A percentile compares a stretch with the other conserved stretches of the same genome.
Evolutionary conservation across 2,329 filamentous ascomycete genomes (phyloP).

Genomic region (Penicillium sp.): DNA sequence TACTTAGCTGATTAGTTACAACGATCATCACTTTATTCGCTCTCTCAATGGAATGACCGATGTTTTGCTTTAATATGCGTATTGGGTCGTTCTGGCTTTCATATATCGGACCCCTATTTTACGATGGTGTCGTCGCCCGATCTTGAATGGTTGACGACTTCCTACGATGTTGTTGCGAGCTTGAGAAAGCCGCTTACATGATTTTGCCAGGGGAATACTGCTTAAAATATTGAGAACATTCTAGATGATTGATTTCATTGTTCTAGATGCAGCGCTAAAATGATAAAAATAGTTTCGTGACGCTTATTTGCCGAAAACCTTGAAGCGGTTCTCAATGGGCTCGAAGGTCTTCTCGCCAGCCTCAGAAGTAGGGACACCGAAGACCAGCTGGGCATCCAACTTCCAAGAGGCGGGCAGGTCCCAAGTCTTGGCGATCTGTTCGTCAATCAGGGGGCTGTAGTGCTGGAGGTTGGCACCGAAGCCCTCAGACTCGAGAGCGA

Average conservation of each 20-base stretch:
- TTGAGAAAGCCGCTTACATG: too few relatives aligned
- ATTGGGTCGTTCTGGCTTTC: too few relatives aligned
- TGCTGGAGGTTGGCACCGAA: conserved; percentile 89
- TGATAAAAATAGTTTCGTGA: background rate
- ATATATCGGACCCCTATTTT: too few relatives aligned
- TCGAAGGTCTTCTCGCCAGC: conserved; percentile 37
- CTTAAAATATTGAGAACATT: too few relatives aligned
- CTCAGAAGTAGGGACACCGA: conserved; percentile 58
- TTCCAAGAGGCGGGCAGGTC: conserved; percentile 73
- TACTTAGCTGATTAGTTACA: background rate
- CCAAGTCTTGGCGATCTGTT: conserved; percentile 72
- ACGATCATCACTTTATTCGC: background rate
- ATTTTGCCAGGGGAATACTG: background rate
- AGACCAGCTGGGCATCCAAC: conserved; percentile 82
- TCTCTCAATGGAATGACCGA: background rate
- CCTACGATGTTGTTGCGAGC: too few relatives aligned
- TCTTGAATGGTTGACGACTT: too few relatives aligned
- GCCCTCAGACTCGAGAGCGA: conserved; percentile 79
- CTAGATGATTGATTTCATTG: background rate
- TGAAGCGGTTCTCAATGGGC: conserved; percentile 42
- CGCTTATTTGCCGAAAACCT: conserved; percentile 45
- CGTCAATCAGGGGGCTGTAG: conserved; percentile 85
- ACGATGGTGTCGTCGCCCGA: too few relatives aligned
- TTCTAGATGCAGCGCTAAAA: background rate
- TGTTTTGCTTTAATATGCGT: too few relatives aligned